Conservation (phyloP, 2,329 filamentous ascomycete species). For the Ophiocordyceps sinensis region DNA sequence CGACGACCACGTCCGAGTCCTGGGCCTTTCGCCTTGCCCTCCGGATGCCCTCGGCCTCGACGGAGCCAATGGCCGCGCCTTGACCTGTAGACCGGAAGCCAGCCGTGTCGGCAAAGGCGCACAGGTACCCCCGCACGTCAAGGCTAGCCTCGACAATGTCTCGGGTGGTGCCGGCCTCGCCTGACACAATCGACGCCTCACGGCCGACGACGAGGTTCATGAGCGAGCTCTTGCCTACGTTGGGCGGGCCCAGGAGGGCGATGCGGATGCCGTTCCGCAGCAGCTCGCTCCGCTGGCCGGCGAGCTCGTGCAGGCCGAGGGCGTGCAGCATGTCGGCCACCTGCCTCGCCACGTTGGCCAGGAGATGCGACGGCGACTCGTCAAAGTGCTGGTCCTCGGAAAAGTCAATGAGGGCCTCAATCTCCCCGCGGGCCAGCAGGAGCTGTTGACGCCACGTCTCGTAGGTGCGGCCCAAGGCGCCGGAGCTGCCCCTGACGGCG, state of each 20-base stretch:
- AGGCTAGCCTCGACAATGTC: constrained; percentile 88
- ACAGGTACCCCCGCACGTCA: constrained; percentile 80
- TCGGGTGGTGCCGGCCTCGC: constrained; percentile 82
- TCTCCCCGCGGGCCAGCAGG: constrained; percentile 70
- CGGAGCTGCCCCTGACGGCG: constrained; percentile 65
- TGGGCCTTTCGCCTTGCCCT: constrained; percentile 68
- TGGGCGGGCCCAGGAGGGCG: constrained; percentile 79
- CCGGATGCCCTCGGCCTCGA: constrained; percentile 84
- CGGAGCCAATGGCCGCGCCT: constrained; percentile 40
- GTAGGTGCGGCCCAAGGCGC: constrained; percentile 58
- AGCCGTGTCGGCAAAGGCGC: constrained; percentile 90
- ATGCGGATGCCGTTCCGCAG: constrained; percentile 74
- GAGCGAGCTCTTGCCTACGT: constrained; percentile 87
- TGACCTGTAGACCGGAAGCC: constrained; percentile 50
- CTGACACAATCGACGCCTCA: constrained; percentile 89
- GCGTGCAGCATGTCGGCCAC: constrained; percentile 45
- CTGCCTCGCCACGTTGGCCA: constrained; percentile 53
- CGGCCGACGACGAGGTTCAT: constrained; percentile 82
- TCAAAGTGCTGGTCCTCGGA: constrained; percentile 96
- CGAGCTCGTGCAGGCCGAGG: constrained; percentile 57
- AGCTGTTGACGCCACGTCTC: constrained; percentile 68
- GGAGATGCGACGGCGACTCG: constrained; percentile 60
- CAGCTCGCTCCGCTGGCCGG: constrained; percentile 70
- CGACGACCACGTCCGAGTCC: constrained; percentile 74
- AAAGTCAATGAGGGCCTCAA: constrained; percentile 95